Conservation (phyloP, 2,329 filamentous ascomycete species). For the Juglanconis juglandina region DNA sequence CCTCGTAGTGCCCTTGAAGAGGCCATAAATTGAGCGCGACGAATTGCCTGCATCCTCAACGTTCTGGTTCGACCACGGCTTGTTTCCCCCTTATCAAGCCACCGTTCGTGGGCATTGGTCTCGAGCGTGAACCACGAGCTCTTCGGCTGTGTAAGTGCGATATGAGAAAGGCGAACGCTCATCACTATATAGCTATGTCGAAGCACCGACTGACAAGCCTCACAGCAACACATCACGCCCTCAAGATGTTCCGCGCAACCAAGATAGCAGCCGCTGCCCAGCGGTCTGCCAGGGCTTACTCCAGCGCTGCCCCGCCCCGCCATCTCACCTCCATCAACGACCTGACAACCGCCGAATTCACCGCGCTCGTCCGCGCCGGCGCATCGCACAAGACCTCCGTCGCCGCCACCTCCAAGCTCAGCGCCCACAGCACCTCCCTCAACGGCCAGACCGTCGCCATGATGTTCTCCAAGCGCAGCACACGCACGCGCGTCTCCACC, state of each 20-base stretch:
- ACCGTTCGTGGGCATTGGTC: too few species aligned
- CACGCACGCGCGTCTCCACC: slow-evolving; percentile 87
- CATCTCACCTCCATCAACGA: slow-evolving; percentile 92
- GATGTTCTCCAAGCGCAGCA: slow-evolving; percentile 96
- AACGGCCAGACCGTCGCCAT: slow-evolving; percentile 81
- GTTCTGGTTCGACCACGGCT: too few species aligned
- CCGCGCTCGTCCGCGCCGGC: slow-evolving; percentile 79
- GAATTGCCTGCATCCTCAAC: too few species aligned
- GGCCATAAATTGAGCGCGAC: too few species aligned
- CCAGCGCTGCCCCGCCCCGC: slow-evolving; percentile 51
- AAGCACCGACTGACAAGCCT: not conserved
- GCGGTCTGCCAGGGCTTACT: slow-evolving; percentile 42
- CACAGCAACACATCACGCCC: not conserved
- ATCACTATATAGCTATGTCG: not conserved
- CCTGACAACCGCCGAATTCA: slow-evolving; percentile 74
- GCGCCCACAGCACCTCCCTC: slow-evolving; percentile 59
- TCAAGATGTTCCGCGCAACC: slow-evolving; percentile 22
- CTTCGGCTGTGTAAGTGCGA: not conserved
- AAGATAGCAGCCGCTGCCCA: slow-evolving; percentile 24
- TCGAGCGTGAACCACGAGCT: not conserved
- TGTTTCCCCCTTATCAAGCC: too few species aligned
- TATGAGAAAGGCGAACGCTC: not conserved
- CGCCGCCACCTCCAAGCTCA: slow-evolving; percentile 64
- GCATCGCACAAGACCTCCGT: slow-evolving; percentile 70
- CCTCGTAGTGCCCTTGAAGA: too few species aligned